Evolutionary conservation across 2,329 filamentous ascomycete species (phyloP).

Genomic region (Exserohilum rostratum): DNA sequence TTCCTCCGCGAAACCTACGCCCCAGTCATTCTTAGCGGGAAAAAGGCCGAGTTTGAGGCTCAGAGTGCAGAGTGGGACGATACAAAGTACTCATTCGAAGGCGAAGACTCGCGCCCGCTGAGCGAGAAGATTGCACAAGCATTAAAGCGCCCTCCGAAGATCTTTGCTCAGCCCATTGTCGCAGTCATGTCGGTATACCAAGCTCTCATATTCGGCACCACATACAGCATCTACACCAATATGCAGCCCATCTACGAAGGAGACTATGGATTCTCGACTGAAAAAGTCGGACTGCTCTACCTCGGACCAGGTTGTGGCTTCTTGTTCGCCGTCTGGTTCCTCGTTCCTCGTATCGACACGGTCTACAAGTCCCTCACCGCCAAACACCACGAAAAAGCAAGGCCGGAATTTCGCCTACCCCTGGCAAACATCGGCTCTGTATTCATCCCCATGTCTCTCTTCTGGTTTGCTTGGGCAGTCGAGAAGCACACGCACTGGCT

Average conservation of each 20-base stretch:
- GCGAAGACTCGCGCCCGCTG: constrained; percentile 51
- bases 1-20: constrained; percentile 55
- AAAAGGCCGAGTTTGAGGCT: constrained; percentile 45
- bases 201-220: constrained; percentile 56
- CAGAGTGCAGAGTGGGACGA: constrained; percentile 29
- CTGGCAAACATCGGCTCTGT: constrained; percentile 55
- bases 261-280: constrained; percentile 54
- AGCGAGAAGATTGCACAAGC: constrained; percentile 46
- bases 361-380: constrained; percentile 54
- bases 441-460: constrained; percentile 52
- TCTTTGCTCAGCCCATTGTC: constrained; percentile 55
- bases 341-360: constrained; percentile 55
- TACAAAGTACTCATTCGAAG: constrained; percentile 51
- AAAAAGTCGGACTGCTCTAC: constrained; percentile 55
- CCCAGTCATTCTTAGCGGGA: constrained; percentile 48
- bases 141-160: constrained; percentile 50
- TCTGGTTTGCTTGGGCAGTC: constrained; percentile 54
- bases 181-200: constrained; percentile 55
- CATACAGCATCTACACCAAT: constrained; percentile 57
- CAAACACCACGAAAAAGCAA: constrained; percentile 48
- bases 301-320: constrained; percentile 54
- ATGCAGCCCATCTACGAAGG: constrained; percentile 55
- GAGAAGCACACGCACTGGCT: constrained; percentile 51
- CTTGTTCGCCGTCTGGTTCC: constrained; percentile 53
- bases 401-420: constrained; percentile 54